Evolutionary conservation across 768 basidiomycete species (phyloP), one percentile per base, ranked within the genome.

Genomic region (Cubamyces lactineus): DNA sequence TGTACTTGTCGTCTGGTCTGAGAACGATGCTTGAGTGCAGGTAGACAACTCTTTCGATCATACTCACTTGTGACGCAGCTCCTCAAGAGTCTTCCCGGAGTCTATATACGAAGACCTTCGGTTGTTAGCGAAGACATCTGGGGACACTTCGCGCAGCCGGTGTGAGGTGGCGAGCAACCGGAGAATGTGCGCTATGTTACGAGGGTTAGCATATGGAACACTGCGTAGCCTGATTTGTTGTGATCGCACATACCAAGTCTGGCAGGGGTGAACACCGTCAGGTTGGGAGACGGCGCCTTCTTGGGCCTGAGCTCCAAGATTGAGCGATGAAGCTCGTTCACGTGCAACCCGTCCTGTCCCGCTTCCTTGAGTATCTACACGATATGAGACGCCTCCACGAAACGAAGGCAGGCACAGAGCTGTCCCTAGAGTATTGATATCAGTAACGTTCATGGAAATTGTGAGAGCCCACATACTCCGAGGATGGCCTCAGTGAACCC

Each of bases 1-100:
- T 78, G 62, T 92, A 91, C 71, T 92, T 92, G 68, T 76, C 73
- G 60, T 82, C 81, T 1, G 85, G 84, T 46, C 87, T 90, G 45
- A 46, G 12, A 21, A 13, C 6, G 19, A 24, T 8, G 9, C 2
- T 46, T 12, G 5, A 13, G 11, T 46, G 9, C 19, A 7, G 21
- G 7, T 24, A 11, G n/a, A 2, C 19, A 23, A 5, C 12, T 4
- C 23, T 5, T 5, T 23, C 45, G 15, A 16, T 3, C 12, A 15
- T 6, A 26, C 55, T 56, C 13, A 63, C 62, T 52, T 51, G 7
- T 39, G 38, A 17, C 30, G 47, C 5, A 67, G 34, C 51, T 57
- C 45, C 9, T 43, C 41, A 9, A 53, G 19, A 4, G 47, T 21
- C 49, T 66, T 69, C n/a, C 64, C 66, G 9, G 59, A 57, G 30